phyloP scores from a whole-genome alignment of 2,329 filamentous ascomycete genomes.

The Xylaria sp. region DNA sequence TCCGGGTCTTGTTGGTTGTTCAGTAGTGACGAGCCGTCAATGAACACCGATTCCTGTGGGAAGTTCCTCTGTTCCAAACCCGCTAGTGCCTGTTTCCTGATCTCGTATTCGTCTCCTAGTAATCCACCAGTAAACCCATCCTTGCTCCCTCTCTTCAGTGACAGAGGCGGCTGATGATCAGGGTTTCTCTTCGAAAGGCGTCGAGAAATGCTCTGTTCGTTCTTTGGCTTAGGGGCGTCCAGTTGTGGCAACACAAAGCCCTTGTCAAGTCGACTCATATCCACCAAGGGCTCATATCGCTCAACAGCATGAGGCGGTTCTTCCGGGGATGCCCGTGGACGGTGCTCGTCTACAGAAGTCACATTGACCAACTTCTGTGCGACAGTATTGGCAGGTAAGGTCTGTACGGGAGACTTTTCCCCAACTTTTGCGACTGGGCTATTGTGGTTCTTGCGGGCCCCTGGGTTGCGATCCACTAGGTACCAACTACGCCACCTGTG shows the following conservation, averaged over 20 bases:
- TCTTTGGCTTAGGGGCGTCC: constrained; percentile 37
- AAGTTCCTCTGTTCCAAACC: constrained; percentile 37
- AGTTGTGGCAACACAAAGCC: constrained; percentile 44
- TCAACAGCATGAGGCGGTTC: constrained; percentile 67
- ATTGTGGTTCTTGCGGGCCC: constrained; percentile 40
- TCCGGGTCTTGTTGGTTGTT: constrained; percentile 48
- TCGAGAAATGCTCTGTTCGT: constrained; percentile 30
- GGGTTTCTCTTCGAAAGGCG: constrained; percentile 32
- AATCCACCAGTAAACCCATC: constrained; percentile 59
- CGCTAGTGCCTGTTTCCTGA: constrained; percentile 49
- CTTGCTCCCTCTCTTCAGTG: constrained; percentile 39
- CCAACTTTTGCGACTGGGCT: constrained; percentile 39
- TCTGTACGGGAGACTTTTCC: constrained; percentile 41
- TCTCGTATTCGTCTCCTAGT: constrained; percentile 56
- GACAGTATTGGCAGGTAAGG: constrained; percentile 35
- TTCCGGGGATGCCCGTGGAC: constrained; percentile 50
- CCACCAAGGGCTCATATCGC: constrained; percentile 70
- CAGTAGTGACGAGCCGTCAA: constrained; percentile 61
- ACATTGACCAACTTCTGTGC: constrained; percentile 42
- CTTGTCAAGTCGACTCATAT: constrained; percentile 64
- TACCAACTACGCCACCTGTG: constrained; percentile 94
- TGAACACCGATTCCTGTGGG: constrained; percentile 52
- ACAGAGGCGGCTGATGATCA: constrained; percentile 39
- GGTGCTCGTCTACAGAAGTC: constrained; percentile 43
- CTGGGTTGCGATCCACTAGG: constrained; percentile 70